Base-by-base conservation (phyloP, 345 rosid genomes). In the Eucalyptus curtisii region DNA sequence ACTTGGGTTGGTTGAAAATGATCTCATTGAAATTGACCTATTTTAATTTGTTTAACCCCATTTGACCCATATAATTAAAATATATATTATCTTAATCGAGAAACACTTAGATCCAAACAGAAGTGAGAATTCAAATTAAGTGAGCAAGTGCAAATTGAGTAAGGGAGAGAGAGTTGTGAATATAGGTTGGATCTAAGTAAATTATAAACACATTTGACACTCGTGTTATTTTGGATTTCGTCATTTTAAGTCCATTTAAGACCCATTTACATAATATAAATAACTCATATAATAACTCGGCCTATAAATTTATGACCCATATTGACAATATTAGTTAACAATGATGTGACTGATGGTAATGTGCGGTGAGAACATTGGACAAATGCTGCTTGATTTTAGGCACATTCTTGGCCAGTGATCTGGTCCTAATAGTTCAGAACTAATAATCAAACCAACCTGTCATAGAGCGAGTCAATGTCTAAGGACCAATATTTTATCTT, bases 401-500 rank as follows among this genome's bases (percentile, higher is more conserved):
- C 7, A 5, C 31, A 13, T 59, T 12, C 16, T 1, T 5, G 16
- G 31, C 15, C 0, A 59, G 68, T 59, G 33, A 27, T 59, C 0
- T 6, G 4, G 0, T 1, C 4, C 0, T 52, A 7, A 19, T 52
- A 52, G 10, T 59, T 27, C 16, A 0, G 1, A 59, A 6, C 31
- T 27, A 13, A 55, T 55, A 24, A 24, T 55, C 27, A 24, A 22
- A 55, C 61, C 27, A 55, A 10, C 30, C 0, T 2, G 16, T 12
- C 4, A 27, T 27, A 6, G 0, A 30, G 6, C 1, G 0, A 5
- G 31, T 13, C 13, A 59, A 12, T 59, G n/a, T 6, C 15, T 3
- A 59, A 59, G 15, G 31, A 27, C 14, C 4, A 3, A 37, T 37
- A 4, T 3, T 37, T 4, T 37, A 37, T 37, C 40, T 59, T 27